These are phyloP conservation scores for Sanghuangporus sanghuang DNA, from an alignment of 1,284 basidiomycete species.

Conservation along the genomic window DNA sequence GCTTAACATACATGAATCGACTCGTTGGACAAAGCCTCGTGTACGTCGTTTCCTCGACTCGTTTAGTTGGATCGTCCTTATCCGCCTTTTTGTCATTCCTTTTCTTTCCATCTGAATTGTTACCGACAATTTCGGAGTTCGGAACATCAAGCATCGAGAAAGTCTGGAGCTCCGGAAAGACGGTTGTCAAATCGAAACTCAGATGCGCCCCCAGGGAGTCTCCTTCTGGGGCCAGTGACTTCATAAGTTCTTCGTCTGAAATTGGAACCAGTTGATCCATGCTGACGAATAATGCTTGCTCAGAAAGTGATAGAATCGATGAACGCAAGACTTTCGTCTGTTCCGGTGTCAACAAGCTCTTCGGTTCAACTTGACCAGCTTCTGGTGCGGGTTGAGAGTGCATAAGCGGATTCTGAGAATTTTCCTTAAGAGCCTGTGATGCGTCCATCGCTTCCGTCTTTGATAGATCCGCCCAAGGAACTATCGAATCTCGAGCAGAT, in stretches of 20 bases:
- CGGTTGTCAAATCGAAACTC: slow-evolving; percentile 46
- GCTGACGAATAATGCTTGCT: slow-evolving; percentile 56
- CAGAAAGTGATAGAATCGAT: slow-evolving; percentile 14
- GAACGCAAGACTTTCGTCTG: slow-evolving; percentile 8
- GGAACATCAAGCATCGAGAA: slow-evolving; percentile 47
- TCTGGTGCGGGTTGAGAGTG: slow-evolving; percentile 35
- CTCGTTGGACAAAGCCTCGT: slow-evolving; percentile 61
- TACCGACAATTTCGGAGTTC: slow-evolving; percentile 23
- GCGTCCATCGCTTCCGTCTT: slow-evolving; percentile 22
- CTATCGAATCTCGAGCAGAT: not conserved
- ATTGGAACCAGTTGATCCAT: slow-evolving; percentile 41
- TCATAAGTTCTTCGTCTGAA: slow-evolving; percentile 26
- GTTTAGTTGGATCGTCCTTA: slow-evolving; percentile 64
- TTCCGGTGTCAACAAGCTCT: slow-evolving; percentile 1
- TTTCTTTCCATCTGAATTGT: slow-evolving; percentile 37
- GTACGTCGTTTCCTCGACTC: slow-evolving; percentile 61
- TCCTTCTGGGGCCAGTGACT: slow-evolving; percentile 25
- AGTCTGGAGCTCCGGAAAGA: slow-evolving; percentile 62
- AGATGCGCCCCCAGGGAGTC: slow-evolving; percentile 28
- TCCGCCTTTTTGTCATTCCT: slow-evolving; percentile 54
- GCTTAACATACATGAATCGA: slow-evolving; percentile 63
- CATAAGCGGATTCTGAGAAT: slow-evolving; percentile 48
- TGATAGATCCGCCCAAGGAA: slow-evolving; percentile 24
- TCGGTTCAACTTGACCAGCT: not conserved
- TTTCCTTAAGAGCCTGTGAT: slow-evolving; percentile 26